Evolutionary conservation across 2,329 filamentous ascomycete genomes (phyloP), one percentile per base, ranked within the genome.

Genomic region (Colletotrichum cuscutae): DNA sequence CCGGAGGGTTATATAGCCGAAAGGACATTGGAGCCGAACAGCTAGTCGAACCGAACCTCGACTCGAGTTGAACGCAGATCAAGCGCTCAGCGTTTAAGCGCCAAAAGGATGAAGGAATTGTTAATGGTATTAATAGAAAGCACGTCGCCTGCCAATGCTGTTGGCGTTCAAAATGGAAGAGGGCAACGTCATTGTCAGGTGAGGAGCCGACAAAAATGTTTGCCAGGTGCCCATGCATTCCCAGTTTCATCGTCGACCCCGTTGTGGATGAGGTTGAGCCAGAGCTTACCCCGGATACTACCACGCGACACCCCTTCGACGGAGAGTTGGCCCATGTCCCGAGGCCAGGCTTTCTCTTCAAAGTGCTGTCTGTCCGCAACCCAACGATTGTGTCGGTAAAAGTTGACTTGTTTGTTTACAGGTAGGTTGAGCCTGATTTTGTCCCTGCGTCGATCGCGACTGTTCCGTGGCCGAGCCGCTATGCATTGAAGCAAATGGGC

Each of bases 211-310:
- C 2, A 32, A 56, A 37, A 53, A 65, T 60, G 65, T 8, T 54
- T 28, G 65, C 65, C 56, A 56, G 60, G 66, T 19, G 46, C 56
- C 70, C 66, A 57, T 70, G 70, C 60, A 65, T 22, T 70, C 42
- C 12, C 46, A 24, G 70, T 72, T 65, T 72, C 70, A 70, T 54
- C 60, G 66, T 56, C 66, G 13, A 64, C 70, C 60, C 65, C 66
- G 46, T 72, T 5, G 37, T 63, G 65, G 65, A 32, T 35, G n/a
- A 32, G 8, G 37, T 37, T 8, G 37, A 65, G 15, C 35, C 35
- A 49, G 28, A 6, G 35, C 19, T 65, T 65, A 72, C 54, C 70
- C 70, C 65, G 56, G 70, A 35, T 61, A 65, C 70, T 3, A 52
- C 66, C 60, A 49, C 46, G 19, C 60, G 12, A n/a, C 62, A 52